phyloP scores from a whole-genome alignment of 768 basidiomycete species.

The Megacollybia marginata region DNA sequence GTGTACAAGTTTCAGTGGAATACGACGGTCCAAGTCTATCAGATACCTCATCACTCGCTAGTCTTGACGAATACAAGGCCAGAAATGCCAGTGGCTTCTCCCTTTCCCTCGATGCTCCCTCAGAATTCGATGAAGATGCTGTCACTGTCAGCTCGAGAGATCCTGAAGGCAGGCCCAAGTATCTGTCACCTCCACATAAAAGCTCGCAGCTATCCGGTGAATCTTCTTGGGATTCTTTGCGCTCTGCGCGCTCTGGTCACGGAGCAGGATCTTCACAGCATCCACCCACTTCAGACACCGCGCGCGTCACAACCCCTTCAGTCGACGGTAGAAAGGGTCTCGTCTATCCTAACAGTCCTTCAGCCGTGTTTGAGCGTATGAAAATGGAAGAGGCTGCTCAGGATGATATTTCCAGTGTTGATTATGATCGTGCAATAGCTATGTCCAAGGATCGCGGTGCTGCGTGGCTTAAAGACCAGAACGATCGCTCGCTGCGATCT shows the following conservation, averaged over 20 bases:
- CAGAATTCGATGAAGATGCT: slow-evolving; percentile 60
- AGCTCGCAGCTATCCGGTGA: slow-evolving; percentile 8
- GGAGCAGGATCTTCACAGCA: slow-evolving; percentile 6
- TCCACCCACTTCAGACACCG: slow-evolving; percentile 1
- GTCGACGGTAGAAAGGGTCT: slow-evolving; percentile 1
- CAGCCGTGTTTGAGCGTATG: slow-evolving; percentile 48
- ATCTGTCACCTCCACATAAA: slow-evolving; percentile 1
- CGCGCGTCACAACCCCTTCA: slow-evolving; percentile 15
- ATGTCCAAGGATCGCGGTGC: slow-evolving; percentile 52
- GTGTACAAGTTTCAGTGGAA: slow-evolving; percentile 72
- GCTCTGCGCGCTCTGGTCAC: slow-evolving; percentile 1
- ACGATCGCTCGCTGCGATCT: slow-evolving; percentile 51
- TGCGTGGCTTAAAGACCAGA: slow-evolving; percentile 82
- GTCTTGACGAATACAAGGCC: slow-evolving; percentile 63
- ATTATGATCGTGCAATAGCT: slow-evolving; percentile 38
- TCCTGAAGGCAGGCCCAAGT: slow-evolving; percentile 18
- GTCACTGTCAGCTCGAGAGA: slow-evolving; percentile 73
- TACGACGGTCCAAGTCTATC: slow-evolving; percentile 90
- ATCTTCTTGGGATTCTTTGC: slow-evolving; percentile 12
- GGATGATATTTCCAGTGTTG: slow-evolving; percentile 32
- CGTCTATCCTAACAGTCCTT: slow-evolving; percentile 32
- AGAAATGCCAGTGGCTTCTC: slow-evolving; percentile 54
- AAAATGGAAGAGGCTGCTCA: slow-evolving; percentile 39
- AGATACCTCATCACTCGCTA: slow-evolving; percentile 77
- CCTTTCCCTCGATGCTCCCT: slow-evolving; percentile 37